Conservation (phyloP, 768 basidiomycete genomes). For the Panus rudis region DNA sequence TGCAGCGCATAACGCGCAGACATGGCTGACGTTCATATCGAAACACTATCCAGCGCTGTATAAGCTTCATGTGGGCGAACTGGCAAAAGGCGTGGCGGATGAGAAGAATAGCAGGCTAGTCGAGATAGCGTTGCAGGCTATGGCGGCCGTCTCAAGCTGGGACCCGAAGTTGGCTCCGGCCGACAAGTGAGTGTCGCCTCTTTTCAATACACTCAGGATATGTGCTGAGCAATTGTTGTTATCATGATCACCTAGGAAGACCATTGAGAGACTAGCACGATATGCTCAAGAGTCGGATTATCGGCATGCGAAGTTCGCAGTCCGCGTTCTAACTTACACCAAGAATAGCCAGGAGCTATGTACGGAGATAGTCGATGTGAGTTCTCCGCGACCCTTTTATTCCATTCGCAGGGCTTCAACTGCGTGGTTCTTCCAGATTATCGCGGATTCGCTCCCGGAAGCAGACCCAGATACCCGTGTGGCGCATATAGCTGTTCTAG, state of each 20-base stretch:
- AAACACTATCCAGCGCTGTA: conserved; percentile 73
- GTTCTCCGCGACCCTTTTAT: conserved; percentile 11
- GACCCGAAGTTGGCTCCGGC: conserved; percentile 49
- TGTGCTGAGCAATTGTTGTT: neutral
- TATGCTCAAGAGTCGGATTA: conserved; percentile 53
- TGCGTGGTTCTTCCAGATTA: conserved; percentile 41
- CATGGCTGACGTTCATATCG: conserved; percentile 52
- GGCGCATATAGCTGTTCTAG: conserved; percentile 63
- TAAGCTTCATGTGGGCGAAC: conserved; percentile 67
- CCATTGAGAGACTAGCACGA: conserved; percentile 54
- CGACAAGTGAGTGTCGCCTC: conserved; percentile 54
- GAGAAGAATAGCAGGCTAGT: conserved; percentile 47
- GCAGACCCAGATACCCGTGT: conserved; percentile 46
- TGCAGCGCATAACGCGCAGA: conserved; percentile 41
- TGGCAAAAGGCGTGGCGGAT: conserved; percentile 67
- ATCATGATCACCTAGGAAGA: too few species aligned
- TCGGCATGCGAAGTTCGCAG: conserved; percentile 79
- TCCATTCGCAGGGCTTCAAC: neutral
- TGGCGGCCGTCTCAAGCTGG: conserved; percentile 58
- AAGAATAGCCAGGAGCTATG: conserved; percentile 47
- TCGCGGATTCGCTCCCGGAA: conserved; percentile 45
- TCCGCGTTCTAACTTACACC: conserved; percentile 59
- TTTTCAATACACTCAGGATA: neutral
- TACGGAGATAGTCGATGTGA: conserved; percentile 57
- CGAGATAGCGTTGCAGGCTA: conserved; percentile 68